Percentiles rank a stretch among this genome's conserved stretches.
These are phyloP conservation scores for Corylus americana DNA, from an alignment of 306 rosid genomes.

Conservation along the genomic window DNA sequence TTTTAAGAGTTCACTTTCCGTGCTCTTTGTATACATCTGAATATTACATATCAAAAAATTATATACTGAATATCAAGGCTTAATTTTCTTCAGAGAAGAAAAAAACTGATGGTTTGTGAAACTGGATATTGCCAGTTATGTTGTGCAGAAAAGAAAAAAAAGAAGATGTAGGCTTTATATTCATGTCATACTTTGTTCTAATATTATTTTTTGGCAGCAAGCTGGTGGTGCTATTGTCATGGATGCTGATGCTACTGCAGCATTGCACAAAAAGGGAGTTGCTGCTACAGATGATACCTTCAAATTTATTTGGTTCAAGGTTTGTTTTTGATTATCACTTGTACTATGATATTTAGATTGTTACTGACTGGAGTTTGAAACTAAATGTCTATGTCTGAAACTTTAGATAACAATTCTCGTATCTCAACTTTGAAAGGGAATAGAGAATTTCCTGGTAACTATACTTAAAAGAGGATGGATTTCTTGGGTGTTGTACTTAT, in stretches of 20 bases:
- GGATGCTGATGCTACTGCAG: constrained; percentile 94
- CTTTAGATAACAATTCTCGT: neutral
- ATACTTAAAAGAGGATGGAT: neutral
- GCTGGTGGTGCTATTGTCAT: constrained; percentile 83
- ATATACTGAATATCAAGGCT: constrained; percentile 5
- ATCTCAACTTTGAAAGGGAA: neutral
- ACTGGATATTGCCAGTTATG: neutral
- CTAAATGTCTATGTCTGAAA: neutral
- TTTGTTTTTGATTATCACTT: constrained; percentile 22
- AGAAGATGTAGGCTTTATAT: neutral
- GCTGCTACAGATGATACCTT: constrained; percentile 81
- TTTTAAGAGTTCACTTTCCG: constrained; percentile 26
- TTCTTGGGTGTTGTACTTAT: neutral
- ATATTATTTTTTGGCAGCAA: constrained; percentile 60
- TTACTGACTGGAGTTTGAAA: neutral
- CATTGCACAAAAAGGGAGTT: constrained; percentile 68
- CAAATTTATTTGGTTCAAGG: constrained; percentile 81
- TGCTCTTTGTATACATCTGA: constrained; percentile 19
- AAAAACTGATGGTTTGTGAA: neutral
- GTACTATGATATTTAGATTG: neutral
- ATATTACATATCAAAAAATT: neutral
- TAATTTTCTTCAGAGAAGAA: neutral
- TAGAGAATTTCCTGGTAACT: neutral
- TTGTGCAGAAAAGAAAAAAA: neutral
- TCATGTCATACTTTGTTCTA: neutral